A percentile compares a stretch with the other conserved stretches of the same genome.
Conservation (phyloP, 2,329 filamentous ascomycete genomes). For the Juglanconis sp. region DNA sequence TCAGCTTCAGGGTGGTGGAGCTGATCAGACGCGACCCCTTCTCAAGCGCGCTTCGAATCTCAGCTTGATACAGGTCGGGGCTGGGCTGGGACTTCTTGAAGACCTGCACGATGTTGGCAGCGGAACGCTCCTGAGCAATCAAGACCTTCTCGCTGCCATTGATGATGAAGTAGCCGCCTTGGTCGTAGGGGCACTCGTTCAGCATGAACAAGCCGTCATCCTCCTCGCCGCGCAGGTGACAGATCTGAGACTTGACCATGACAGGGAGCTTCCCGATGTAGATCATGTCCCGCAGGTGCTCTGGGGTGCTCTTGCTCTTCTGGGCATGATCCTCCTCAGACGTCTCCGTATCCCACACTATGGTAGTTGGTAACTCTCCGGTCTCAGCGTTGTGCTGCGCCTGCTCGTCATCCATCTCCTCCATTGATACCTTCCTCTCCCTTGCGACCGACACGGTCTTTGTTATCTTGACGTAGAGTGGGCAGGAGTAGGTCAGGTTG, state of each 20-base stretch:
- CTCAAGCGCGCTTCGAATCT: slow-evolving; percentile 94
- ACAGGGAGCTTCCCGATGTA: slow-evolving; percentile 96
- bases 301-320: slow-evolving; percentile 49
- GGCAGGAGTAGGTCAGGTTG: slow-evolving; percentile 92
- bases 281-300: slow-evolving; percentile 66
- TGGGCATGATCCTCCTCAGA: slow-evolving; percentile 46
- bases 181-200: slow-evolving; percentile 97
- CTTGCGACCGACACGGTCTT: slow-evolving; percentile 82
- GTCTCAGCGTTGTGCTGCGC: slow-evolving; percentile 52
- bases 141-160: slow-evolving; percentile 98
- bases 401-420: slow-evolving; percentile 67
- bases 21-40: slow-evolving; percentile 95
- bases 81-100: slow-evolving; percentile 97
- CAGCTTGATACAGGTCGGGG: slow-evolving; percentile 87
- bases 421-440: slow-evolving; percentile 64
- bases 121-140: slow-evolving; percentile 95
- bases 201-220: slow-evolving; percentile 86
- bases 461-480: slow-evolving; percentile 83
- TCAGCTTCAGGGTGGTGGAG: slow-evolving; percentile 85
- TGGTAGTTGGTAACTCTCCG: slow-evolving; percentile 54
- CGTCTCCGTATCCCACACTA: slow-evolving; percentile 61
- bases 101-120: slow-evolving; percentile 97
- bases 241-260: slow-evolving; percentile 97
- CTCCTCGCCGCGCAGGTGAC: slow-evolving; percentile 77
- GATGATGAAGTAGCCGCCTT: slow-evolving; percentile 98